These are phyloP conservation scores for Phialophora macrospora DNA, from an alignment of 2,329 filamentous ascomycete genomes.

Conservation along the genomic window DNA sequence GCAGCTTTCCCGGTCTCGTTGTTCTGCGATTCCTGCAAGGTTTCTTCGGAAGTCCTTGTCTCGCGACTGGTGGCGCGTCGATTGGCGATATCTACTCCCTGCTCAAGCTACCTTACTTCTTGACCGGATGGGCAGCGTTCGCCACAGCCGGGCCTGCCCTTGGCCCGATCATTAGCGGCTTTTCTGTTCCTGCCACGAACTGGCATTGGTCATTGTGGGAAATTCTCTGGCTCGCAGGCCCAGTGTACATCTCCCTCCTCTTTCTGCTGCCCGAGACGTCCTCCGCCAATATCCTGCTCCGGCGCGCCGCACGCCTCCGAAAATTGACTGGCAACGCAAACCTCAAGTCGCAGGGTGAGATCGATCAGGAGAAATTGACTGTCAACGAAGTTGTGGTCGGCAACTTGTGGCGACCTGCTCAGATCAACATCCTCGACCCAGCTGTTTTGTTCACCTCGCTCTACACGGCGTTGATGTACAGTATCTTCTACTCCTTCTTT, in stretches of 20 bases:
- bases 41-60: conserved; percentile 69
- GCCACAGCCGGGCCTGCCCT: conserved; percentile 56
- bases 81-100: conserved; percentile 57
- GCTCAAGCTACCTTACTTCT: conserved; percentile 62
- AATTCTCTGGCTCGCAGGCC: conserved; percentile 65
- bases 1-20: conserved; percentile 67
- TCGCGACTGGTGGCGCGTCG: conserved; percentile 61
- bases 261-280: conserved; percentile 69
- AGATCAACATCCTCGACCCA: conserved; percentile 66
- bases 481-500: conserved; percentile 60
- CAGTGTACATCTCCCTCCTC: conserved; percentile 64
- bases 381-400: conserved; percentile 51
- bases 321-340: conserved; percentile 60
- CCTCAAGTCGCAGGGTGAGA: conserved; percentile 68
- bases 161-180: conserved; percentile 66
- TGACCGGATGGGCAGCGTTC: conserved; percentile 63
- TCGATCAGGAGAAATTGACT: conserved; percentile 62
- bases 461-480: conserved; percentile 65
- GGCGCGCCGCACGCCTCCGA: conserved; percentile 65
- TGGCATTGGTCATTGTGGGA: conserved; percentile 67
- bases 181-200: conserved; percentile 60
- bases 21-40: conserved; percentile 68
- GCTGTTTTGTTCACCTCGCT: conserved; percentile 65
- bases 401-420: conserved; percentile 64
- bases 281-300: conserved; percentile 63